These are phyloP conservation scores for Paraglomus occultum DNA, from an alignment of 192 early-diverging fungal genomes.

Conservation along the genomic window DNA sequence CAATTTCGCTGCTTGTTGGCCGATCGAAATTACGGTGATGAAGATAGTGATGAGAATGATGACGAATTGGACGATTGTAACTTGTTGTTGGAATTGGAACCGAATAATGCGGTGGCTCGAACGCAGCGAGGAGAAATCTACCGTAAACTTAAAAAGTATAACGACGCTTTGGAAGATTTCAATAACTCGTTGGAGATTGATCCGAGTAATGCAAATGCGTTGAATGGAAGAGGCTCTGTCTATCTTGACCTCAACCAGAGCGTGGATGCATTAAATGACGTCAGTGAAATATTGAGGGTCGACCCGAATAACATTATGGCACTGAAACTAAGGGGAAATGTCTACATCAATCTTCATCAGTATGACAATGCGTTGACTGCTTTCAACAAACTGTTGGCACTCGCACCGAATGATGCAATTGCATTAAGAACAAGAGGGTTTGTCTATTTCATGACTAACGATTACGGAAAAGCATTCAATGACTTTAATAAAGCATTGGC, in stretches of 20 bases:
- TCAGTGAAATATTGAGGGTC: conserved; percentile 19
- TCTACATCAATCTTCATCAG: conserved; percentile 4
- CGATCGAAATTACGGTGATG: no score
- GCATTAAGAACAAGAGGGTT: not conserved
- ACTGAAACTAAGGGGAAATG: not conserved
- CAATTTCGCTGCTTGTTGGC: no score
- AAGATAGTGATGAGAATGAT: not conserved
- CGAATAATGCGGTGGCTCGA: not conserved
- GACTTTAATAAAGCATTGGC: conserved; percentile 12
- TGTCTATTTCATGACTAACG: not conserved
- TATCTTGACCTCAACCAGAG: not conserved
- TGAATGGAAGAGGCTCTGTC: not conserved
- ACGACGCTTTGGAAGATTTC: conserved; percentile 15
- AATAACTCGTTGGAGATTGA: not conserved
- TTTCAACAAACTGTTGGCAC: not conserved
- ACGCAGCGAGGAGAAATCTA: not conserved
- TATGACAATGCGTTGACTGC: not conserved
- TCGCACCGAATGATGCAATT: not conserved
- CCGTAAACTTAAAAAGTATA: not conserved
- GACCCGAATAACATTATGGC: not conserved
- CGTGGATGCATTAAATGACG: not conserved
- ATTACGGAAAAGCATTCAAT: conserved; percentile 7
- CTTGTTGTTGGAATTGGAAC: not conserved
- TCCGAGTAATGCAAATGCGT: not conserved
- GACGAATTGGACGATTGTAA: not conserved